Percentiles rank a stretch among this genome's conserved stretches.
These are phyloP conservation scores for Citrus maxima DNA, from an alignment of 345 rosid genomes.

Conservation along the genomic window DNA sequence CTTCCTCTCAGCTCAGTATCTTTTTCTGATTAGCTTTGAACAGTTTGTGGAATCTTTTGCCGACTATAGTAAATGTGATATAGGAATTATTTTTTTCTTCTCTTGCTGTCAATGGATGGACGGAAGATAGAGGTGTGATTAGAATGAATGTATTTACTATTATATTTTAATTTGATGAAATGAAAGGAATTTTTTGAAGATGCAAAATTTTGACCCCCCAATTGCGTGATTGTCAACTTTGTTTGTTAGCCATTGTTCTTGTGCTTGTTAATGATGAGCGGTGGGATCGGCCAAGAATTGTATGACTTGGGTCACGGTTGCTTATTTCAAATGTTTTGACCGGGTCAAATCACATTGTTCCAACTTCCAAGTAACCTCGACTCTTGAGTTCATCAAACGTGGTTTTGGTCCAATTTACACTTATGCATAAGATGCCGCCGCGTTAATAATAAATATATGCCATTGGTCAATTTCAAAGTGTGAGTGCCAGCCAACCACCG, in stretches of 20 bases:
- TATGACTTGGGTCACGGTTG: background rate
- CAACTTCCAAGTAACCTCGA: background rate
- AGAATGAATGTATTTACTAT: background rate
- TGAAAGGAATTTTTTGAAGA: background rate
- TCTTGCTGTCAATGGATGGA: background rate
- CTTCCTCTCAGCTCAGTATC: background rate
- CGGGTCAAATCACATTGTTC: background rate
- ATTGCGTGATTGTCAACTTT: background rate
- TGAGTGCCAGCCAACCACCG: background rate
- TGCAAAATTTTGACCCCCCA: background rate
- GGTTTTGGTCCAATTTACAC: too few species aligned
- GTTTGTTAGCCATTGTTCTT: background rate
- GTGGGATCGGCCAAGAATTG: background rate
- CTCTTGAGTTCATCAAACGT: background rate
- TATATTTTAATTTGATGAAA: background rate
- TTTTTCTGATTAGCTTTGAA: background rate
- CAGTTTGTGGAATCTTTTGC: background rate
- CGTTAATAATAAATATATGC: background rate
- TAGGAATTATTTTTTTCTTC: background rate
- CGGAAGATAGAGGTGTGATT: background rate
- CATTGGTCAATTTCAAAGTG: background rate
- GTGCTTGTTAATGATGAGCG: background rate
- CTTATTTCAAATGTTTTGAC: background rate
- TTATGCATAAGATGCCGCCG: background rate
- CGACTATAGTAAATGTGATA: background rate